Base-by-base conservation (phyloP, 208 protist species). In the Trypanosoma boissoni region DNA sequence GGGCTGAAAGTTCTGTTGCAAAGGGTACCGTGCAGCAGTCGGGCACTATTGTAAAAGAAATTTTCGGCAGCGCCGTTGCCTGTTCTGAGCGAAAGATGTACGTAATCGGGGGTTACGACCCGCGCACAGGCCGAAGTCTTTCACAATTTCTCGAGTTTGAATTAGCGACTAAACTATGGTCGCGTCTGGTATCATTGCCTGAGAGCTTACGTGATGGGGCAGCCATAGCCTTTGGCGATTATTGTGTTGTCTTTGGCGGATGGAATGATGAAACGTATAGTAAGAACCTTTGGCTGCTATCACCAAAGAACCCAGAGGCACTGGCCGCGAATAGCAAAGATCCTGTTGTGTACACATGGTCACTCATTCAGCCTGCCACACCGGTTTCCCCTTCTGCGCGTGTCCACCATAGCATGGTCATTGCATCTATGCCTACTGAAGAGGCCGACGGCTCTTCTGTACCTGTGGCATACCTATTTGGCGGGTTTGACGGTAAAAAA, bases 401-500 rank as follows among this genome's bases (percentile, higher is more conserved):
- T 49, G 58, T 63, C 18, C 61, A 29, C 28, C 71, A 63, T 43
- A 53, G 12, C 7, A 62, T 65, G 71, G 71, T 64, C 5, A 29
- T 64, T 45, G 64, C 56, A n/a, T 6, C n/a, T 0, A 8, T 63
- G 4, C 18, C 52, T 12, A 45, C 51, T 45, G 58, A 62, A 12
- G 70, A 58, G 9, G 34, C 24, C 41, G 52, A 31, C 20, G 24
- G 58, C 5, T 10, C 57, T n/a, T 39, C 0, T 23, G 54, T 4
- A 37, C 61, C 68, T 14, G 73, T 79, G 20, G 24, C 74, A 14
- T 88, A 81, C 49, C 49, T 88, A 2, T 88, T 88, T 70, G 80
- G 76, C 28, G 80, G 80, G 4, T 83, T 79, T 56, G 70, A 88
- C 44, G 74, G 67, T n/a, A 12, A 52, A 23, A 55, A 44, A 1